These are phyloP conservation scores for Beta lomatogona DNA, from an alignment of 179 eudicot genomes.

Conservation along the genomic window DNA sequence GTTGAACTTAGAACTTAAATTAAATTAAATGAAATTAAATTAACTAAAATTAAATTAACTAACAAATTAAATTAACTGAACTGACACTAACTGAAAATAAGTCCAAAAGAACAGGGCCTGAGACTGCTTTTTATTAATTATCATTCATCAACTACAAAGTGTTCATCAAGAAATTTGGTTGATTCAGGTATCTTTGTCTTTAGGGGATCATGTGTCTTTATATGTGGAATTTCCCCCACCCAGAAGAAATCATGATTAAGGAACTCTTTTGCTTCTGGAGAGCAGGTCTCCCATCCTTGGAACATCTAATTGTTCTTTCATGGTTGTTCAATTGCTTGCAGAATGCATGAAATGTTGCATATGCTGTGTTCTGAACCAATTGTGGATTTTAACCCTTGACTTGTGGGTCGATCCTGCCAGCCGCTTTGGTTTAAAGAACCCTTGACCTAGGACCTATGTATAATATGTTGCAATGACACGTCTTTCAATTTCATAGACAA, in stretches of 20 bases:
- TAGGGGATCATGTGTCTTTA: not conserved
- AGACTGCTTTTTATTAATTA: not conserved
- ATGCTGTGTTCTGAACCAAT: not conserved
- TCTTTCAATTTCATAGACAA: not conserved
- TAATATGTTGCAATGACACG: not conserved
- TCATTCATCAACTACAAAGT: not conserved
- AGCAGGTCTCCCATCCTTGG: not conserved
- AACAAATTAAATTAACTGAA: no score
- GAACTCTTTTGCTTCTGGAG: not conserved
- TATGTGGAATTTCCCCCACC: not conserved
- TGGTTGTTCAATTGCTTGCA: slow-evolving; percentile 1
- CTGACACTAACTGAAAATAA: no score
- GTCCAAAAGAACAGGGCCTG: no score
- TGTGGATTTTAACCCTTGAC: not conserved
- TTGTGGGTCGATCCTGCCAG: not conserved
- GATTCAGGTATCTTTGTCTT: not conserved
- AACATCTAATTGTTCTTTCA: not conserved
- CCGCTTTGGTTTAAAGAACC: not conserved
- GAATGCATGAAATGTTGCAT: not conserved
- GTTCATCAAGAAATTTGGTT: not conserved
- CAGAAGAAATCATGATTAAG: not conserved
- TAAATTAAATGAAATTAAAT: no score
- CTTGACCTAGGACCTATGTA: not conserved
- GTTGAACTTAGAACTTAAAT: no score
- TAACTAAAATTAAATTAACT: no score